Conservation (phyloP, 306 rosid species). For the Vicia sativa region DNA sequence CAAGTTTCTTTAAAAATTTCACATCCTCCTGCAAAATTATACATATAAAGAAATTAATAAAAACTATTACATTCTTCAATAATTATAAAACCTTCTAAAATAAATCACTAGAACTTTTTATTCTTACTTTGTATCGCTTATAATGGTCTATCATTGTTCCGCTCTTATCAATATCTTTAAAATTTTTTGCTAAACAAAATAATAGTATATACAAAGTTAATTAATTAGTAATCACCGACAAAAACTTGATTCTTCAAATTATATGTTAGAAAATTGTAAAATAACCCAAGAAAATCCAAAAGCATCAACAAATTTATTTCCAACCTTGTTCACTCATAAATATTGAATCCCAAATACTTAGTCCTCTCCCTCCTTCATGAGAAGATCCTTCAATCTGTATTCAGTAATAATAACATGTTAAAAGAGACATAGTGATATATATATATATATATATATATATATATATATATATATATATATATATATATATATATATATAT, state of each 20-base stretch:
- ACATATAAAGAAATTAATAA: neutral
- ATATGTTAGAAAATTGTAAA: too few species aligned
- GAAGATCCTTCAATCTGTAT: slow-evolving; percentile 35
- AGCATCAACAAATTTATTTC: neutral
- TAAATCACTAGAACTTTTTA: neutral
- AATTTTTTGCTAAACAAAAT: neutral
- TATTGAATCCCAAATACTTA: slow-evolving; percentile 29
- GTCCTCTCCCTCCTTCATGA: slow-evolving; percentile 33
- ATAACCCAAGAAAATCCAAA: neutral
- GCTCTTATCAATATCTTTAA: neutral
- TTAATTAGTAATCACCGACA: too few species aligned
- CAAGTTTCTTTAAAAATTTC: slow-evolving; percentile 30
- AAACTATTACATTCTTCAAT: too few species aligned
- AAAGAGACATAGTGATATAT: neutral
- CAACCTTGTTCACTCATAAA: neutral
- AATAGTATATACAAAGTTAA: too few species aligned
- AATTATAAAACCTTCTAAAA: too few species aligned
- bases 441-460: too few species aligned
- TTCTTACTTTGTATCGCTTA: neutral
- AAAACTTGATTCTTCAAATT: too few species aligned
- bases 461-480: too few species aligned
- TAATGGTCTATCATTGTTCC: neutral
- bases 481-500: too few species aligned
- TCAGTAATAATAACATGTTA: neutral
- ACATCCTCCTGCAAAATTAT: slow-evolving; percentile 35